Conservation (phyloP, 176 grass and related monocot genomes). For the Phoenix dactylifera region DNA sequence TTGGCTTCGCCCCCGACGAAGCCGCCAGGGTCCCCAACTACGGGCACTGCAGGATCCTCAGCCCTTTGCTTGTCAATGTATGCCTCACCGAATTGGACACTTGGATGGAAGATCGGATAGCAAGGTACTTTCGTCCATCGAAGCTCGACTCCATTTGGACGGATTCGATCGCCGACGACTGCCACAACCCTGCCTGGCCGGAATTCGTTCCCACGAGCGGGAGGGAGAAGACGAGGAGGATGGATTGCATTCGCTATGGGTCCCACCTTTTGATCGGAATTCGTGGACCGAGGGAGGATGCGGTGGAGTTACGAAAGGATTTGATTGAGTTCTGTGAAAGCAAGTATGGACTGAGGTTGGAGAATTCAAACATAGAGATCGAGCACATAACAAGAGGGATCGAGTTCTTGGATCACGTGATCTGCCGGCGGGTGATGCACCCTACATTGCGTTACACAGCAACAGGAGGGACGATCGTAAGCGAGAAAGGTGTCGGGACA, state of each 20-base stretch:
- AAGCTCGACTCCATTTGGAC: constrained; percentile 80
- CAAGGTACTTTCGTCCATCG: constrained; percentile 59
- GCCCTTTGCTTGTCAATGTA: constrained; percentile 78
- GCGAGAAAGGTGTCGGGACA: constrained; percentile 78
- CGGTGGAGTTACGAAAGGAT: constrained; percentile 49
- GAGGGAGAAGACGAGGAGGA: constrained; percentile 64
- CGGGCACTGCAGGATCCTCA: constrained; percentile 77
- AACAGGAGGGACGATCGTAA: constrained; percentile 65
- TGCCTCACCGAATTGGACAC: constrained; percentile 75
- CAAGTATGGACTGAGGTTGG: constrained; percentile 62
- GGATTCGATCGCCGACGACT: constrained; percentile 44
- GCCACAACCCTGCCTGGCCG: constrained; percentile 91
- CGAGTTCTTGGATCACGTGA: constrained; percentile 92
- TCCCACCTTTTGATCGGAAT: constrained; percentile 81
- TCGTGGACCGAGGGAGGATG: constrained; percentile 76
- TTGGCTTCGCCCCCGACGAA: constrained; percentile 64
- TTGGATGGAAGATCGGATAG: constrained; percentile 79
- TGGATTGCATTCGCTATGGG: constrained; percentile 80
- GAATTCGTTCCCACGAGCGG: constrained; percentile 74
- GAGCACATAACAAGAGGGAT: constrained; percentile 93
- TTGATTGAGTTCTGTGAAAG: constrained; percentile 71
- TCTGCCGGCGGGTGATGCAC: constrained; percentile 73
- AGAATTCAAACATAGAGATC: constrained; percentile 75
- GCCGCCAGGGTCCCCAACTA: constrained; percentile 40
- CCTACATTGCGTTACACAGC: constrained; percentile 73